phyloP scores from a whole-genome alignment of 1,284 basidiomycete species.

The Tilletia caries region DNA sequence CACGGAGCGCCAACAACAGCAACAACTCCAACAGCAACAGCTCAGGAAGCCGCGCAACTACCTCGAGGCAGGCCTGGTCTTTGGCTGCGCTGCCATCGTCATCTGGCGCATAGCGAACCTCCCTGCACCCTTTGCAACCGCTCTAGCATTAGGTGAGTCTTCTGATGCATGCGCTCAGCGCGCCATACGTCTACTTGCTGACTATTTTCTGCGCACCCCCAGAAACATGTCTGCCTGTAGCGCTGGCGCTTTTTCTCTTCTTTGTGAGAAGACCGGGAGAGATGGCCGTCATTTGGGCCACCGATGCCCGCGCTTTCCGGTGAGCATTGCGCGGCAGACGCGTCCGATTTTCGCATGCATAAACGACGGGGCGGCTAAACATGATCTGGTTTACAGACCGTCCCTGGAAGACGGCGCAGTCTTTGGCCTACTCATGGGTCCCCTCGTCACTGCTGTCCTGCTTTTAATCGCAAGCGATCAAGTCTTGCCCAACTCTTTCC shows the following conservation, averaged over 20 bases:
- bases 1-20: conserved; percentile 1
- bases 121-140: not conserved
- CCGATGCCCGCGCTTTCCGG: conserved; percentile 36
- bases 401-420: conserved; percentile 41
- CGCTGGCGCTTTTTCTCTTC: conserved; percentile 24
- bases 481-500: conserved; percentile 9
- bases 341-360: no score
- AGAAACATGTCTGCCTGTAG: conserved; percentile 22
- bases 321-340: not conserved
- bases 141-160: conserved; percentile 26
- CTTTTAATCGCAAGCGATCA: conserved; percentile 38
- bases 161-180: no score
- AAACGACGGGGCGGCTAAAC: no score
- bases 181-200: no score
- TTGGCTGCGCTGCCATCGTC: not conserved
- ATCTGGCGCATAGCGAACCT: not conserved
- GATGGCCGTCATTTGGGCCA: conserved; percentile 41
- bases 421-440: conserved; percentile 35
- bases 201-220: conserved; percentile 13
- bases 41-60: conserved; percentile 7
- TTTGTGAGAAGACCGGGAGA: conserved; percentile 28
- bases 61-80: not conserved
- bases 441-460: conserved; percentile 31
- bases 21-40: not conserved
- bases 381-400: conserved; percentile 19